Base-by-base conservation (phyloP, 73 alveolate genomes). In the Paramecium caudatum region DNA sequence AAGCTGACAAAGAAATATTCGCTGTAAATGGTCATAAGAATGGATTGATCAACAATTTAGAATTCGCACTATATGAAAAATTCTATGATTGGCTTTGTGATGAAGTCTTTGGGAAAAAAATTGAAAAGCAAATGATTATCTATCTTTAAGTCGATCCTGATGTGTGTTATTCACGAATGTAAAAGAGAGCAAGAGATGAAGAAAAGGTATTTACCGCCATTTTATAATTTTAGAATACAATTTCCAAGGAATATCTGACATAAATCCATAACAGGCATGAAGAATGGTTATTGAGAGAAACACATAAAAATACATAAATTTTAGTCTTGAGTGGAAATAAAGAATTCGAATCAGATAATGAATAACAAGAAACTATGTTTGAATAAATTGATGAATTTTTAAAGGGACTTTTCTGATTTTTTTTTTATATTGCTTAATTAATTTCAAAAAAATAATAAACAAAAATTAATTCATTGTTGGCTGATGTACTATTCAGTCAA, bases 121-220 rank as follows among this genome's bases (percentile, higher is more conserved):
- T 83, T 9, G 3, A 65, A n/a, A 33, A 65, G 78, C 85, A 83
- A 39, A 48, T 65, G 41, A 83, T 83, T 12, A 83, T 83, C 17
- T 83, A 83, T 61, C 47, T 83, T 13, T 65, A 83, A 36, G 91
- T 83, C 6, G 61, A 83, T 21, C 91, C 91, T 30, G 91, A 83
- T 15, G 62, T 83, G 5, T 83, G 91, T 8, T 37, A 32, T 48
- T 25, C 32, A 39, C 82, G 91, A 15, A 65, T 83, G 63, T 41
- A 83, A 55, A 55, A 83, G 16, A 83, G 91, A 55, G 91, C 91
- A 15, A 83, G 91, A 83, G 91, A 83, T 50, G 91, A 83, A 83
- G 91, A 83, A 55, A 83, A 83, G 43, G 91, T 65, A 65, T 65
- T 33, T 32, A 30, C 47, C 33, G 50, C 30, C 27, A 39, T 74